A percentile compares a stretch with the other conserved stretches of the same genome.
phyloP scores from a whole-genome alignment of 2,329 filamentous ascomycete genomes.

The Neofusicoccum sp. region DNA sequence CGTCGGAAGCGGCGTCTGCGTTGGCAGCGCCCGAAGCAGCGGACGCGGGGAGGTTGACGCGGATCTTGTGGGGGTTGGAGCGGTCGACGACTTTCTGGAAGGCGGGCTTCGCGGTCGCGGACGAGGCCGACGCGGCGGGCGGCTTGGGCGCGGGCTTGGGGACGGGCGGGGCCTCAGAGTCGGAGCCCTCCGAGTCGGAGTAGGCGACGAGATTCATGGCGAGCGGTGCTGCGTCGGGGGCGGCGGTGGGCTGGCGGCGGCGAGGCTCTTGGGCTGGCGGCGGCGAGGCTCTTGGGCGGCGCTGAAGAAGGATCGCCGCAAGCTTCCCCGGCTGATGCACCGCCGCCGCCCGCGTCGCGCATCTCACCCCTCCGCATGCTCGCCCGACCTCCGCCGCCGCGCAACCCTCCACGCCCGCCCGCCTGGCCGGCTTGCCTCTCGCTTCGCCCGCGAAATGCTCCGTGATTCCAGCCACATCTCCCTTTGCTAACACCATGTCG shows the following conservation, averaged over 20 bases:
- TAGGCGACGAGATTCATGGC: slow-evolving; percentile 80
- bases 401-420: background rate
- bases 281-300: background rate
- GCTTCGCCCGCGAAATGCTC: slow-evolving; percentile 4
- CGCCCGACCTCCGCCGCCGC: background rate
- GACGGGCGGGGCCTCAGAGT: slow-evolving; percentile 54
- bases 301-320: background rate
- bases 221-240: slow-evolving; percentile 22
- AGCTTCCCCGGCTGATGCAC: slow-evolving; percentile 14
- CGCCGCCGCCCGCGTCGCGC: slow-evolving; percentile 14
- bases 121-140: slow-evolving; percentile 40
- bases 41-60: slow-evolving; percentile 71
- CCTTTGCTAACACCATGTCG: slow-evolving; percentile 37
- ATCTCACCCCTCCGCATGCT: slow-evolving; percentile 15
- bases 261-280: background rate
- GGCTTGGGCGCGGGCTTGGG: slow-evolving; percentile 32
- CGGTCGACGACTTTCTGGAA: slow-evolving; percentile 83
- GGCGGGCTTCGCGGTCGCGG: slow-evolving; percentile 54
- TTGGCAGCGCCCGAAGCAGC: slow-evolving; percentile 30
- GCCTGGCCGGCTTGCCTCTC: background rate
- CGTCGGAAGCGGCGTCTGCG: slow-evolving; percentile 34
- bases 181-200: slow-evolving; percentile 75
- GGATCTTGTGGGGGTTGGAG: slow-evolving; percentile 80
- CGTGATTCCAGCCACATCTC: background rate
- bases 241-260: background rate